A percentile compares a stretch with the other conserved stretches of the same genome.
phyloP scores from a whole-genome alignment of 2,329 filamentous ascomycete species.

The Trichophyton rubrum region DNA sequence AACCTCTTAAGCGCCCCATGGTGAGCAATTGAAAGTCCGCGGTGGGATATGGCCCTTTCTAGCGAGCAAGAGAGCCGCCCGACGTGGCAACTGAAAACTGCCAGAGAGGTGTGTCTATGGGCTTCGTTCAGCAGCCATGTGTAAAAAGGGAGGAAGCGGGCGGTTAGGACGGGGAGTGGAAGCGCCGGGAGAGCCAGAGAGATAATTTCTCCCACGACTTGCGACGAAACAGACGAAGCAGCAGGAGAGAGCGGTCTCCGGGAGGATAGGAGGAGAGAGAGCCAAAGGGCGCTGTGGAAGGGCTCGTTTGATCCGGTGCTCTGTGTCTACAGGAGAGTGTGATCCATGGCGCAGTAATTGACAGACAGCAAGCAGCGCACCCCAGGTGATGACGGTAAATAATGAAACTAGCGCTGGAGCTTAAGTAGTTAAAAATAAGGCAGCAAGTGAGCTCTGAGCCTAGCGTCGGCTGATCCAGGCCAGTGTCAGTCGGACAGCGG shows the following conservation, averaged over 20 bases:
- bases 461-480: neutral
- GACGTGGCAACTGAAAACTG: neutral
- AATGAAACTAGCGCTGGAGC: neutral
- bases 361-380: neutral
- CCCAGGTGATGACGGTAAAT: neutral
- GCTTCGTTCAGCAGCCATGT: neutral
- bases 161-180: neutral
- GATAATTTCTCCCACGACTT: neutral
- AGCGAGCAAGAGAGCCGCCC: neutral
- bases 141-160: neutral
- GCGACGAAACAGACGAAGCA: neutral
- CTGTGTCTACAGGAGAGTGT: neutral
- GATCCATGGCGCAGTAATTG: neutral
- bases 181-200: neutral
- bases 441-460: neutral
- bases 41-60: neutral
- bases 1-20: slow-evolving; percentile 13
- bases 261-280: neutral
- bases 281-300: neutral
- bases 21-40: neutral
- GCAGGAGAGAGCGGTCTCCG: neutral
- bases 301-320: neutral
- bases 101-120: neutral
- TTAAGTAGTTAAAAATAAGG: neutral
- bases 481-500: no score